Evolutionary conservation across 2,329 filamentous ascomycete species (phyloP).

Genomic region (Lachnellula suecica): DNA sequence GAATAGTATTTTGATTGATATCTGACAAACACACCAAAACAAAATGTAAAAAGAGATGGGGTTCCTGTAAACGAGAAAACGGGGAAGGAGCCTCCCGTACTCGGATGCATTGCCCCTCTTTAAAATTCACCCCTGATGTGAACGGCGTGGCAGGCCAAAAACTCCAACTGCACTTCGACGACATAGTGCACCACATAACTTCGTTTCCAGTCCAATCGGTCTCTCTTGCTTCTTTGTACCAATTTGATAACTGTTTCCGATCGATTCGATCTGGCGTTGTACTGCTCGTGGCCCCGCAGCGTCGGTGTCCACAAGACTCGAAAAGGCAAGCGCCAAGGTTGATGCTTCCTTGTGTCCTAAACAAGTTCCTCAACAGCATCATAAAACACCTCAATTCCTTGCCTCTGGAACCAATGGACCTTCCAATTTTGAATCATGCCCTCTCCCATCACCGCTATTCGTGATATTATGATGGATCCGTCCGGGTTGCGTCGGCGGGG

Average conservation of each 20-base stretch:
- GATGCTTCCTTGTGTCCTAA: too few species aligned
- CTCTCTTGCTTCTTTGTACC: not conserved
- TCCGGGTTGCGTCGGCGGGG: slow-evolving; percentile 7
- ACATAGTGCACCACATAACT: too few species aligned
- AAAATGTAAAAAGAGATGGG: too few species aligned
- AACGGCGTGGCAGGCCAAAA: not conserved
- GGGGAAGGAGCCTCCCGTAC: too few species aligned
- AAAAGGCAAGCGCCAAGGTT: too few species aligned
- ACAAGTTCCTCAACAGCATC: not conserved
- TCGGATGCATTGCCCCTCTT: not conserved
- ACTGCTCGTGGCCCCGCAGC: too few species aligned
- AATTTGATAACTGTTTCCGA: not conserved
- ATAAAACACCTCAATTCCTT: not conserved
- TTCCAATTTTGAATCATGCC: not conserved
- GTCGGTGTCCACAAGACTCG: too few species aligned
- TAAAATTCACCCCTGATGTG: not conserved
- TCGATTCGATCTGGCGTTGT: not conserved
- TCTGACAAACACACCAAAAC: not conserved
- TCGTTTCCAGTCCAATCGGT: too few species aligned
- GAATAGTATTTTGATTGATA: not conserved
- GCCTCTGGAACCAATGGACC: not conserved
- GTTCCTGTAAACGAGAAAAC: too few species aligned
- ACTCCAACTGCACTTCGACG: not conserved
- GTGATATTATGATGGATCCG: not conserved
- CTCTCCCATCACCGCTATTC: not conserved